A percentile compares a stretch with the other conserved stretches of the same genome.
phyloP scores from a whole-genome alignment of 2,329 filamentous ascomycete genomes.

The Calonectria naviculata region DNA sequence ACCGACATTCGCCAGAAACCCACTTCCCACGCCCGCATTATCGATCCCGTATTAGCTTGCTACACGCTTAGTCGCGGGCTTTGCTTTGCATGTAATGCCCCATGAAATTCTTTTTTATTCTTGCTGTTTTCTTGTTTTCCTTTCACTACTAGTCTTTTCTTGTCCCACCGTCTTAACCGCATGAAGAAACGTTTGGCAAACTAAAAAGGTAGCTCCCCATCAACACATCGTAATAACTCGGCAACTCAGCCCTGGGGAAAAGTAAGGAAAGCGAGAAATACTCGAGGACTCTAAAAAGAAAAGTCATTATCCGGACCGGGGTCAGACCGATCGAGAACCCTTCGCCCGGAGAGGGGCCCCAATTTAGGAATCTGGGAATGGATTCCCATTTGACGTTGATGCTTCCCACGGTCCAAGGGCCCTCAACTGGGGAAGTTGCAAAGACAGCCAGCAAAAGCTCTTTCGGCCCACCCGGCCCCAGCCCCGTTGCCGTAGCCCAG shows the following conservation, averaged over 20 bases:
- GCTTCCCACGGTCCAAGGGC: background rate
- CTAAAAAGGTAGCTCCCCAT: too few species aligned
- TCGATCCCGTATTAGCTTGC: background rate
- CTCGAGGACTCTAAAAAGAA: background rate
- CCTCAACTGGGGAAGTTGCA: constrained; percentile 20
- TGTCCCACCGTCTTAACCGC: background rate
- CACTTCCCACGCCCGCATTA: background rate
- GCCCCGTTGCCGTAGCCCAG: background rate
- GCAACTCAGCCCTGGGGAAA: background rate
- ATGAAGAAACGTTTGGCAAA: background rate
- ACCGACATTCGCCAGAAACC: background rate
- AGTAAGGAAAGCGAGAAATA: background rate
- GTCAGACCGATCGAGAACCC: background rate
- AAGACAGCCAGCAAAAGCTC: background rate
- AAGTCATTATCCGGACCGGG: background rate
- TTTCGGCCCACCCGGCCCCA: constrained; percentile 5
- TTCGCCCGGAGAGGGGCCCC: constrained; percentile 4
- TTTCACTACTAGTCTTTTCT: background rate
- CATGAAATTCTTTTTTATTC: background rate
- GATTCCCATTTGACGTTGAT: constrained; percentile 17
- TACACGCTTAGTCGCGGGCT: background rate
- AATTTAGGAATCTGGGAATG: constrained; percentile 23
- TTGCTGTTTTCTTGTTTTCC: background rate
- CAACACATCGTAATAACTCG: background rate
- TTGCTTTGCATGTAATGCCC: background rate